phyloP scores from a whole-genome alignment of 768 basidiomycete genomes.

The Mycena alexandri region DNA sequence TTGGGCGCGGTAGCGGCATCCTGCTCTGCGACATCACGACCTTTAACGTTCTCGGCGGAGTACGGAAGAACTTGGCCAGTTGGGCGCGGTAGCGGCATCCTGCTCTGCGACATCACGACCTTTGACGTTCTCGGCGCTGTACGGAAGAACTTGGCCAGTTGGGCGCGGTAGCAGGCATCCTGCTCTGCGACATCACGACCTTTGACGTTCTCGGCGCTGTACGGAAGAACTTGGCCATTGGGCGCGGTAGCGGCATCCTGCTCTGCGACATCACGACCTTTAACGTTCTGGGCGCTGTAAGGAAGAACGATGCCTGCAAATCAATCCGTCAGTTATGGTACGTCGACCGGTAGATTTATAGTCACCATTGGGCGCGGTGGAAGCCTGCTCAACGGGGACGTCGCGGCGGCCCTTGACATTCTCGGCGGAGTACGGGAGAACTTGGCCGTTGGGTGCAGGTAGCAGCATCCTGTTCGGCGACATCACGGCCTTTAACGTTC shows the following conservation, averaged over 20 bases:
- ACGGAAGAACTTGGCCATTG: constrained; percentile 2
- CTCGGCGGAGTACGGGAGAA: constrained; percentile 48
- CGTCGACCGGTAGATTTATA: background rate
- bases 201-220: no score
- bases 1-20: no score
- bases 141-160: no score
- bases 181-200: constrained; percentile 45
- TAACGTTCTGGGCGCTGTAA: no score
- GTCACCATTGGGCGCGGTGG: constrained; percentile 40
- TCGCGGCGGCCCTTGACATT: constrained; percentile 36
- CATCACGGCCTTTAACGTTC: background rate
- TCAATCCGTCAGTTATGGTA: no score
- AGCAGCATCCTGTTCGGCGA: constrained; percentile 50
- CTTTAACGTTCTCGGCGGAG: no score
- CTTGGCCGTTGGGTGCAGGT: constrained; percentile 48
- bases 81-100: no score
- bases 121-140: no score
- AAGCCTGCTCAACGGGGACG: constrained; percentile 37
- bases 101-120: no score
- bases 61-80: no score
- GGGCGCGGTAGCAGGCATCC: constrained; percentile 48
- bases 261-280: background rate
- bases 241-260: constrained; percentile 8
- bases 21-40: no score
- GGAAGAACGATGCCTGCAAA: no score